Percentiles rank a stretch among this genome's conserved stretches.
Conservation (phyloP, 305 asterid genomes). For the Fraxinus baroniana region DNA sequence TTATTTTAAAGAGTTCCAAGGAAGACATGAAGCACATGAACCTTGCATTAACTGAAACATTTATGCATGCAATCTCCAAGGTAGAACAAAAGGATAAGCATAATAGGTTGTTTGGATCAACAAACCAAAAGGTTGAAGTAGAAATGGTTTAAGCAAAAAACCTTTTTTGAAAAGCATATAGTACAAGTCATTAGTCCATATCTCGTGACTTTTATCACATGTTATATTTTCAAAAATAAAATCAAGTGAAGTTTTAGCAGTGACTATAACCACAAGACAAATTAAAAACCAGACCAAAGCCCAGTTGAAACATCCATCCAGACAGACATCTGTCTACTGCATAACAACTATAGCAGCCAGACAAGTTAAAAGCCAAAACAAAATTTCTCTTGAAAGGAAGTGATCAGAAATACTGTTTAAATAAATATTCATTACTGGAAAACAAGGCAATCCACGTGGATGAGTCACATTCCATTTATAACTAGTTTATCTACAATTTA, state of each 20-base stretch:
- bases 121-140: background rate
- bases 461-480: background rate
- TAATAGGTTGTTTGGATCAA: background rate
- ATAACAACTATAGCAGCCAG: background rate
- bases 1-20: background rate
- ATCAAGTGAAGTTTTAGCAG: background rate
- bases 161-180: background rate
- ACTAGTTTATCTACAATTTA: background rate
- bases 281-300: background rate
- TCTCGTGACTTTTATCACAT: background rate
- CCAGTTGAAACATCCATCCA: background rate
- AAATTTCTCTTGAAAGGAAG: conserved; percentile 3
- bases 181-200: background rate
- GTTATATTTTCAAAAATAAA: background rate
- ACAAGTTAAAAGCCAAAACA: background rate
- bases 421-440: background rate
- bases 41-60: background rate
- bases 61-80: background rate
- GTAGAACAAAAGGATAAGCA: background rate
- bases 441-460: conserved; percentile 2
- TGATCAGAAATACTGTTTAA: background rate
- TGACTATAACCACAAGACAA: background rate
- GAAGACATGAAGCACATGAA: background rate
- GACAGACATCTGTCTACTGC: background rate
- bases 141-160: background rate